Base-by-base conservation (phyloP, 768 basidiomycete species). In the Cyclocybe aegerita region DNA sequence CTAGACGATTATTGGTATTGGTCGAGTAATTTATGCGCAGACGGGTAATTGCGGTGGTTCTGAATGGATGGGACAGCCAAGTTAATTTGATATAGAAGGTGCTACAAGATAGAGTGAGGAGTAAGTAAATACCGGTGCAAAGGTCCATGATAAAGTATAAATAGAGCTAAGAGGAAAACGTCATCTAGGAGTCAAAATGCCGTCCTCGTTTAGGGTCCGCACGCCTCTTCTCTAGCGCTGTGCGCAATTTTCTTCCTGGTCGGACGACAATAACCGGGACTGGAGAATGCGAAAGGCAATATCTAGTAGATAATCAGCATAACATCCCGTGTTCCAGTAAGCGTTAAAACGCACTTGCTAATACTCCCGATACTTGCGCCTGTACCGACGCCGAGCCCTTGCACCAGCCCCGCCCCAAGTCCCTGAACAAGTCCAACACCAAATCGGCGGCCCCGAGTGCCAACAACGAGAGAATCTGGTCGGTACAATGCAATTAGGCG, bases 241-340 rank as follows among this genome's bases (percentile, higher is more conserved):
- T 95, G 55, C 82, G 81, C 29, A 94, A 85, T 62, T 94, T 93
- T 34, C 90, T 78, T 59, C 93, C 90, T 1, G 93, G 92, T 3
- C 93, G 80, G 37, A 98, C 94, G 45, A 98, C 96, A 54, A 98
- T 93, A 58, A 97, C 90, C 2, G 96, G 96, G 0, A 99, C 93
- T 1, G 96, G 93, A 0, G 93, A 94, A 62, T 91, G 93, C 12
- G 89, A 87, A 38, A 97, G 81, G 54, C 90, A 92, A 63, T 91
- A 89, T 57, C 85, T 88, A 53, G 43, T 11, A n/a, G 12, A 42
- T 30, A 31, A 42, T 31, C 23, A 46, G 38, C 46, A 34, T 4
- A 41, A 39, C 4, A 23, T 35, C 8, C 3, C 8, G 16, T 49
- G 23, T 38, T 30, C 12, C 37, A 36, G 34, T 43, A 14, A 9